Evolutionary conservation across 202 grass and related monocot genomes (phyloP).

Genomic region (Alloteropsis angusta): DNA sequence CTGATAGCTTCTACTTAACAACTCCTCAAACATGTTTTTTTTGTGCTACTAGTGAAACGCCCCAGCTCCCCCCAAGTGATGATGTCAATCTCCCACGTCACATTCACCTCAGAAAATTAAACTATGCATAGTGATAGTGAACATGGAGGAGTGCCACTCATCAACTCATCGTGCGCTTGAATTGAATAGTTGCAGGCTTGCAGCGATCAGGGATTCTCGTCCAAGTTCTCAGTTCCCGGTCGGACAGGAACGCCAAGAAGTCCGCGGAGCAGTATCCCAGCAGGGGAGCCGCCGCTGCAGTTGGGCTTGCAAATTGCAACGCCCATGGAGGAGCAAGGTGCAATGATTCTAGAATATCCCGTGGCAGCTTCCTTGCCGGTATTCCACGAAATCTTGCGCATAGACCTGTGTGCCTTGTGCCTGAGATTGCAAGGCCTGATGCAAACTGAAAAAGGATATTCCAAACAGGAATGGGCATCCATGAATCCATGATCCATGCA

Average conservation of each 20-base stretch:
- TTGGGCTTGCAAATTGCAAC: slow-evolving; percentile 4
- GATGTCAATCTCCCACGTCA: slow-evolving; percentile 1
- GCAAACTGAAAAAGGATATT: background rate
- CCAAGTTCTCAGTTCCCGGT: background rate
- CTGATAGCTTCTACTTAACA: background rate
- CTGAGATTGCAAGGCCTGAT: background rate
- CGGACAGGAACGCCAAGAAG: background rate
- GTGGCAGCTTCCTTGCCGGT: slow-evolving; percentile 21
- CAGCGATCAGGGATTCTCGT: background rate
- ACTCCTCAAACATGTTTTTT: background rate
- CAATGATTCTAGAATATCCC: slow-evolving; percentile 16
- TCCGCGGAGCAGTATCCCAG: background rate
- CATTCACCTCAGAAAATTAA: background rate
- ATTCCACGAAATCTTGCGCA: background rate
- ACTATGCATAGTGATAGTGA: background rate
- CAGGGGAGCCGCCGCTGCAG: background rate
- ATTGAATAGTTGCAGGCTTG: background rate
- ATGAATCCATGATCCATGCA: too few relatives aligned
- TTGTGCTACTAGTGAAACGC: background rate
- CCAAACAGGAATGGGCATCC: too few relatives aligned
- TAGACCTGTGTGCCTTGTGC: background rate
- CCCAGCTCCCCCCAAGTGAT: background rate
- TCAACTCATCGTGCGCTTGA: background rate
- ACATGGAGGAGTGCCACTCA: background rate
- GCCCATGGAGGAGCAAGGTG: background rate